Conservation (phyloP, 2,329 filamentous ascomycete genomes). For the Alternaria triticimaculans region DNA sequence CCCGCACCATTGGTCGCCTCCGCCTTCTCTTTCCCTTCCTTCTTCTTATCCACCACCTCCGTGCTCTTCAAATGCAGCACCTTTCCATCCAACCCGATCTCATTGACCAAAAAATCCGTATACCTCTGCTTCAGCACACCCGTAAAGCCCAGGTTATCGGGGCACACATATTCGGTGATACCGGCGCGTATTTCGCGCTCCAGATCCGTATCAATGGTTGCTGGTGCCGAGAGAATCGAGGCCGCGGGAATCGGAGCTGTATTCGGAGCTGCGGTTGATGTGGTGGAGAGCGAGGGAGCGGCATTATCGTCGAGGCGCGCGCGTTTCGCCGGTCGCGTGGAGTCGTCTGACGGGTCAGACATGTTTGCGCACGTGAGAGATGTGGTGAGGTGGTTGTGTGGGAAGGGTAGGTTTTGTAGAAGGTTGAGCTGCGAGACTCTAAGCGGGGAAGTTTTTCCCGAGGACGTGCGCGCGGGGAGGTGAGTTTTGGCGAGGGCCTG, state of each 20-base stretch:
- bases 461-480: conserved; percentile 19
- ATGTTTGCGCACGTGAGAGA: conserved; percentile 8
- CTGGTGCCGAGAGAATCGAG: conserved; percentile 9
- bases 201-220: conserved; percentile 35
- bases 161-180: conserved; percentile 69
- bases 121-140: conserved; percentile 77
- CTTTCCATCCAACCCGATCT: conserved; percentile 77
- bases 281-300: conserved; percentile 12
- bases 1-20: conserved; percentile 6
- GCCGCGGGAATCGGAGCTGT: conserved; percentile 6
- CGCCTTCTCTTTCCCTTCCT: conserved; percentile 26
- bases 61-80: conserved; percentile 74
- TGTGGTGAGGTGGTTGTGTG: conserved; percentile 1
- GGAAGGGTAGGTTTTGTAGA: background rate
- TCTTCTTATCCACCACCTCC: conserved; percentile 26
- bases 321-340: conserved; percentile 40
- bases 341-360: conserved; percentile 21
- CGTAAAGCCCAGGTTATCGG: conserved; percentile 64
- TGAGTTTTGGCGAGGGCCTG: conserved; percentile 13
- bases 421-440: conserved; percentile 11
- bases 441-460: conserved; percentile 40
- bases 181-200: conserved; percentile 59
- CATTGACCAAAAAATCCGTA: conserved; percentile 91
- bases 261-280: background rate
- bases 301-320: conserved; percentile 37